Evolutionary conservation across 441 rosid species (phyloP).

Genomic region (Croton setiger): DNA sequence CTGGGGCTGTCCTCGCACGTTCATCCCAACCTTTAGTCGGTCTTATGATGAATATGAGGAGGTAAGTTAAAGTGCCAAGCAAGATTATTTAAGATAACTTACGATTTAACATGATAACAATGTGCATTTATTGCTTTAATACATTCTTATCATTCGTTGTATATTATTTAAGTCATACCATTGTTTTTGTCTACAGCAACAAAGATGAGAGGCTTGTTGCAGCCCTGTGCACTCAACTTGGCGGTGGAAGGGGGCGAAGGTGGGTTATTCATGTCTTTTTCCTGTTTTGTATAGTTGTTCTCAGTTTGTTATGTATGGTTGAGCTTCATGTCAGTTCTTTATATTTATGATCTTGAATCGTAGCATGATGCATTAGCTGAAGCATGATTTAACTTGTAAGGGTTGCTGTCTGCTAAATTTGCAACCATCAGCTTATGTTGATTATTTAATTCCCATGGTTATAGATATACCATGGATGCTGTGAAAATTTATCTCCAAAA

Average conservation of each 20-base stretch:
- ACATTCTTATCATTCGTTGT: constrained; percentile 2
- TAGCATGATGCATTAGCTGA: constrained; percentile 1
- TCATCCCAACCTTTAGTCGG: constrained; percentile 98
- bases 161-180: constrained; percentile 1
- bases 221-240: constrained; percentile 72
- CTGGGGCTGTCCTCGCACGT: constrained; percentile 97
- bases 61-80: constrained; percentile 44
- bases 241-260: constrained; percentile 59
- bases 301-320: background rate
- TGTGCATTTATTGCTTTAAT: constrained; percentile 7
- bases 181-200: constrained; percentile 50
- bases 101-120: background rate
- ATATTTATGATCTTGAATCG: background rate
- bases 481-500: background rate
- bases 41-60: constrained; percentile 97
- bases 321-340: background rate
- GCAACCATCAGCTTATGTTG: background rate
- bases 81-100: background rate
- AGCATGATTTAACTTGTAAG: background rate
- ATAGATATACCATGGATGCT: background rate
- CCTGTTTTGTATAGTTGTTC: background rate
- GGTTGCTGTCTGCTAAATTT: background rate
- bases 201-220: constrained; percentile 96
- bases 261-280: constrained; percentile 26
- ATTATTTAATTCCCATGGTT: background rate